Evolutionary conservation across 371 early-diverging fungal genomes (phyloP), one percentile per base, ranked within the genome.

Genomic region (Actinomucor elegans): DNA sequence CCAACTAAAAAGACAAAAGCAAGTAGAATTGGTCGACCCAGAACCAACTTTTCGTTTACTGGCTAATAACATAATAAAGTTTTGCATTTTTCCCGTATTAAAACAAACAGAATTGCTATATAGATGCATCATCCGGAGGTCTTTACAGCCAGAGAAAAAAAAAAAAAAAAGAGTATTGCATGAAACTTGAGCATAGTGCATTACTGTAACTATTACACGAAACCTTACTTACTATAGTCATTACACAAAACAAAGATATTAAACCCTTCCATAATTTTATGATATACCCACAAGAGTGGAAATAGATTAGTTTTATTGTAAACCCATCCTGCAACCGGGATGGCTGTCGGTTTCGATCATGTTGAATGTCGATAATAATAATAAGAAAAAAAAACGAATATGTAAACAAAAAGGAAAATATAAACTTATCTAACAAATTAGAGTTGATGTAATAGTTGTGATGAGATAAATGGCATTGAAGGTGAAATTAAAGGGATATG

Each of bases 311-410:
- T 45, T 44, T 38, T 35, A 38, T 35, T 33, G 36, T 48, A 41
- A 55, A 61, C 64, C 59, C 56, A 58, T 66, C 69, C 69, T 68
- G 64, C 69, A 68, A 61, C 65, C 69, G 69, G 65, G 69, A 61
- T 56, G 45, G 43, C 65, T 65, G 65, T 64, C 65, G 65, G 69
- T 61, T 58, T 26, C 57, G 59, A 64, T 50, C 37, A 64, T 69
- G 69, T 69, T 69, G 69, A 69, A 69, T 52, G 59, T 55, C 56
- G 45, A 32, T 26, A 20, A 58, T 57, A 35, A 48, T 51, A 53
- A 40, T 24, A 43, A 51, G 23, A 61, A 46, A 55, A 32, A 53
- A 58, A 55, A 35, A 55, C 45, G 15, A 40, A 41, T 32, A 46
- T 28, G 31, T 20, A 37, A 37, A 33, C 15, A 58, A 43, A 37